Base-by-base conservation (phyloP, 129 eudicot species). In the Artemisia tridentata region DNA sequence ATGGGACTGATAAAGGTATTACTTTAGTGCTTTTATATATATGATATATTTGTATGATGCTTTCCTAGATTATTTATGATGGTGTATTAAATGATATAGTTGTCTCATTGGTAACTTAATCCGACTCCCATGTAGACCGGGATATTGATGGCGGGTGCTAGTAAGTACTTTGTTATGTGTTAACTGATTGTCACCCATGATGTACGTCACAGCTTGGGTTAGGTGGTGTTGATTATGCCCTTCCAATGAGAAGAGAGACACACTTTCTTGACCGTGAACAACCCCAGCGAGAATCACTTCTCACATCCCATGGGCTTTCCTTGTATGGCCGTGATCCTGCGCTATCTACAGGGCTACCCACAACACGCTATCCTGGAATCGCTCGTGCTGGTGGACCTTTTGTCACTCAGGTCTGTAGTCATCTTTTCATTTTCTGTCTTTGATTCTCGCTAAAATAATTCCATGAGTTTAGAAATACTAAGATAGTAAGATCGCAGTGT, bases 1-100 rank as follows among this genome's bases (percentile, higher is more conserved):
- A 71, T 75, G 99, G 97, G 74, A 90, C 96, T 1, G 80, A 87
- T 41, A 88, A n/a, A 80, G 97, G 98, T 86, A 88, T 31, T 65
- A 38, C 27, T 78, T 46, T 55, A 71, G 16, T 50, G 68, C 60
- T 41, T 55, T 77, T 25, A 45, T 3, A 53, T n/a, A n/a, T 16
- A 50, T 20, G 0, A 20, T 20, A 20, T 43, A 47, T 62, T 41
- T 17, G 7, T 67, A 59, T 51, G 72, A 51, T 54, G 67, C 51
- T 63, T 75, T 71, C 74, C 11, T 49, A 62, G 1, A 38, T 21
- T 68, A 15, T 70, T n/a, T 13, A 20, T 61, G 52, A 55, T 78
- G 18, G 27, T 6, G 49, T 65, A 63, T 12, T 45, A 53, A 52
- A 3, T 21, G 27, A 54, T 68, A 31, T 61, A 63, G 55, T 38